These are phyloP conservation scores for Hordeum pubiflorum DNA, from an alignment of 202 grass and related monocot genomes.

Conservation along the genomic window DNA sequence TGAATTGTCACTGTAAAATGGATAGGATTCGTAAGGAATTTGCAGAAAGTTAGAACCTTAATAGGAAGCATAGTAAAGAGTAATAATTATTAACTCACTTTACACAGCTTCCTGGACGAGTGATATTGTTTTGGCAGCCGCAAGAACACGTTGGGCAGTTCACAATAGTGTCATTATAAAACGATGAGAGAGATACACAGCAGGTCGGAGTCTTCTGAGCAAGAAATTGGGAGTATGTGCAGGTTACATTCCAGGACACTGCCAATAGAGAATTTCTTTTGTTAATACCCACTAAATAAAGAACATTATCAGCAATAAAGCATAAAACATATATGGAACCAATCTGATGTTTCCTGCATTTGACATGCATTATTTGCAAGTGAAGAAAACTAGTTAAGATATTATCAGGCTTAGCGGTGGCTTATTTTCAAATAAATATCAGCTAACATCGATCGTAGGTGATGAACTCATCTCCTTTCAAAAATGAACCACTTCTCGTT, in stretches of 20 bases:
- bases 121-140: slow-evolving; percentile 68
- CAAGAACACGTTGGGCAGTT: slow-evolving; percentile 94
- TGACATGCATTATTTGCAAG: slow-evolving; percentile 2
- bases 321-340: neutral
- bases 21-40: slow-evolving; percentile 13
- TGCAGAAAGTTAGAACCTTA: slow-evolving; percentile 11
- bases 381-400: neutral
- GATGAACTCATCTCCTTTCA: neutral
- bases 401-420: neutral
- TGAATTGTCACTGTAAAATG: slow-evolving; percentile 70
- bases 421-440: slow-evolving; percentile 9
- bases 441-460: neutral
- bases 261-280: slow-evolving; percentile 26
- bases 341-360: neutral
- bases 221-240: slow-evolving; percentile 96
- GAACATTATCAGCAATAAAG: neutral
- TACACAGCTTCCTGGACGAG: slow-evolving; percentile 72
- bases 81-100: slow-evolving; percentile 48
- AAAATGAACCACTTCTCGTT: neutral
- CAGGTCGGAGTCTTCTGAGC: slow-evolving; percentile 90
- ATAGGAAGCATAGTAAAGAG: slow-evolving; percentile 19
- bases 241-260: slow-evolving; percentile 99
- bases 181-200: slow-evolving; percentile 97
- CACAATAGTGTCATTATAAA: slow-evolving; percentile 95
- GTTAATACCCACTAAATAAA: slow-evolving; percentile 24